These are phyloP conservation scores for Biscutella laevigata DNA, from an alignment of 441 rosid species.

Conservation along the genomic window DNA sequence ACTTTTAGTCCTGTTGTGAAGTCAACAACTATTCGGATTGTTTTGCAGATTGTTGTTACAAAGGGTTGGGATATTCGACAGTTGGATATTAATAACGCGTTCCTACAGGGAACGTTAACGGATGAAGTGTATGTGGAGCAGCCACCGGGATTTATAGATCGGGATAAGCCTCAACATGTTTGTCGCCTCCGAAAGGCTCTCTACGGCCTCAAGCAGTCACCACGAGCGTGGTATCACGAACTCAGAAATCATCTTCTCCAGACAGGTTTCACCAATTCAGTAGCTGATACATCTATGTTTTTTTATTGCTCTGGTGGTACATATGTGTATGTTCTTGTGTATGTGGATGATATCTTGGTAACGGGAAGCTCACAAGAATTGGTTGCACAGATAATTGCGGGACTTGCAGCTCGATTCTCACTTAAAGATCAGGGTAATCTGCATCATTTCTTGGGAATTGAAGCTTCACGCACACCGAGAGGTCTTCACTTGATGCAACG, in stretches of 20 bases:
- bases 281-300: background rate
- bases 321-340: too few relatives aligned
- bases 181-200: background rate
- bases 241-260: background rate
- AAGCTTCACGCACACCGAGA: background rate
- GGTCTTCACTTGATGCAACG: too few relatives aligned
- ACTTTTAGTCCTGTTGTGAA: background rate
- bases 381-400: too few relatives aligned
- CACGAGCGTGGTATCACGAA: background rate
- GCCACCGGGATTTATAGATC: background rate
- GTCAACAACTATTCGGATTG: background rate
- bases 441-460: background rate
- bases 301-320: background rate
- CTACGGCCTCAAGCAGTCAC: background rate
- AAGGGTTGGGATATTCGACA: background rate
- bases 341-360: background rate
- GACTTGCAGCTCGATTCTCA: background rate
- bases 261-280: background rate
- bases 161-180: background rate
- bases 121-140: too few relatives aligned
- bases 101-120: background rate
- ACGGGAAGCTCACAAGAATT: too few relatives aligned
- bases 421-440: background rate
- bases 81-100: background rate
- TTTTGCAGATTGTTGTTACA: background rate